Evolutionary conservation across 805 yeast genomes (phyloP).

Genomic region (Candida maltosa): DNA sequence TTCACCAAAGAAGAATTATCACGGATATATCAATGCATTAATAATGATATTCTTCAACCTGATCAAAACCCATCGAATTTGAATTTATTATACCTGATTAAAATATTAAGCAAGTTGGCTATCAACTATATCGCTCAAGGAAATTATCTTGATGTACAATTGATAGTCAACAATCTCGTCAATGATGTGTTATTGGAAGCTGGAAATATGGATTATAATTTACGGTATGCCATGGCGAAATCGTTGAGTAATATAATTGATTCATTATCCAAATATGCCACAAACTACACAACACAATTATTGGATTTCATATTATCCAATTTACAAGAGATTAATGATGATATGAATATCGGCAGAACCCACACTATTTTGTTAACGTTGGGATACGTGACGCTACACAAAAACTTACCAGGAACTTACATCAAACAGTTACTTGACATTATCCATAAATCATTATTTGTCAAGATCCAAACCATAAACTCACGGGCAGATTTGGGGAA

Average conservation of each 20-base stretch:
- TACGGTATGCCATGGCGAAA: slow-evolving; percentile 67
- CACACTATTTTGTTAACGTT: slow-evolving; percentile 59
- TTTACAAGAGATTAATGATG: slow-evolving; percentile 20
- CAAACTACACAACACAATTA: slow-evolving; percentile 43
- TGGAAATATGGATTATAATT: slow-evolving; percentile 49
- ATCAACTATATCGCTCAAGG: slow-evolving; percentile 14
- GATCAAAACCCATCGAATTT: slow-evolving; percentile 10
- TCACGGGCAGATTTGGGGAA: slow-evolving; percentile 57
- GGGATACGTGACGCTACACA: slow-evolving; percentile 41
- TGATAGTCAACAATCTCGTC: slow-evolving; percentile 47
- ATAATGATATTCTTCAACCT: slow-evolving; percentile 13
- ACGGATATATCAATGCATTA: slow-evolving; percentile 13
- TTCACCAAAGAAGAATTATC: slow-evolving; percentile 6
- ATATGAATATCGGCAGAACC: slow-evolving; percentile 39
- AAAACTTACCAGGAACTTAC: slow-evolving; percentile 17
- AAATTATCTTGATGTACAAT: slow-evolving; percentile 42
- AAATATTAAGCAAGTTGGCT: slow-evolving; percentile 37
- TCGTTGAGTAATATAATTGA: slow-evolving; percentile 51
- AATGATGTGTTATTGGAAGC: slow-evolving; percentile 24
- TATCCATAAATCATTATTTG: slow-evolving; percentile 44
- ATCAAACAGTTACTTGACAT: slow-evolving; percentile 31
- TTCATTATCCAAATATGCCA: slow-evolving; percentile 28
- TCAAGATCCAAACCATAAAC: slow-evolving; percentile 57
- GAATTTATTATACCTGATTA: slow-evolving; percentile 26
- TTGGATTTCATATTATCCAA: slow-evolving; percentile 27